These are phyloP conservation scores for Cornus florida DNA, from an alignment of 148 eudicot genomes.

Conservation along the genomic window DNA sequence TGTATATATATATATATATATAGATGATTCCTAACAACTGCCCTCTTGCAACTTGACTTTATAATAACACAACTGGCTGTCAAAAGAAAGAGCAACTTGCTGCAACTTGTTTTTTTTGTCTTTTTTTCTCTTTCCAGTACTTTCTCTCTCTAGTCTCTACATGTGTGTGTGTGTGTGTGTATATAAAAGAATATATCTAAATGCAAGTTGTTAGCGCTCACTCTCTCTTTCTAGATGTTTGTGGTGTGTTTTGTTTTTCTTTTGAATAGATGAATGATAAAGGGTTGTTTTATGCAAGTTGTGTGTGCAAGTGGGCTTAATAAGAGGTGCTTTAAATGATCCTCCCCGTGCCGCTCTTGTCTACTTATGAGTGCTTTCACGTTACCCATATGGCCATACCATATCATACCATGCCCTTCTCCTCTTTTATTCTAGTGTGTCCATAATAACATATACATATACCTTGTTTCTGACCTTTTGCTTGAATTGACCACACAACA, in stretches of 20 bases:
- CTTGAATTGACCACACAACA: slow-evolving; percentile 1
- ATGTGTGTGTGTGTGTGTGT: too few relatives aligned
- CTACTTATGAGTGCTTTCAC: slow-evolving; percentile 13
- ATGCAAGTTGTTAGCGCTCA: background rate
- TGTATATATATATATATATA: too few relatives aligned
- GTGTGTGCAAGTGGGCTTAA: slow-evolving; percentile 9
- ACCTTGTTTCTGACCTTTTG: background rate
- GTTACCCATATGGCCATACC: background rate
- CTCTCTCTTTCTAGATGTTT: background rate
- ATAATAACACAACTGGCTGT: background rate
- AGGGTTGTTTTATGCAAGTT: background rate
- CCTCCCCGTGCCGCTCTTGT: background rate
- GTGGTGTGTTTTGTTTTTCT: background rate
- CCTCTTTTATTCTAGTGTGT: background rate
- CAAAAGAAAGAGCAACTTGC: slow-evolving; percentile 14
- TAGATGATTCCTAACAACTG: slow-evolving; percentile 5
- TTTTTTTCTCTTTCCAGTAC: too few relatives aligned
- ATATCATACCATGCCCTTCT: background rate
- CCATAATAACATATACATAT: too few relatives aligned
- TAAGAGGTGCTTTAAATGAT: slow-evolving; percentile 1
- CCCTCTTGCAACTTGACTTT: slow-evolving; percentile 10
- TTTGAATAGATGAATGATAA: background rate
- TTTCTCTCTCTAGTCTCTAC: too few relatives aligned
- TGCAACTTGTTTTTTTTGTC: background rate
- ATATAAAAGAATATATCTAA: background rate